Base-by-base conservation (phyloP, 2,329 filamentous ascomycete species). In the Penicillium oxalicum region DNA sequence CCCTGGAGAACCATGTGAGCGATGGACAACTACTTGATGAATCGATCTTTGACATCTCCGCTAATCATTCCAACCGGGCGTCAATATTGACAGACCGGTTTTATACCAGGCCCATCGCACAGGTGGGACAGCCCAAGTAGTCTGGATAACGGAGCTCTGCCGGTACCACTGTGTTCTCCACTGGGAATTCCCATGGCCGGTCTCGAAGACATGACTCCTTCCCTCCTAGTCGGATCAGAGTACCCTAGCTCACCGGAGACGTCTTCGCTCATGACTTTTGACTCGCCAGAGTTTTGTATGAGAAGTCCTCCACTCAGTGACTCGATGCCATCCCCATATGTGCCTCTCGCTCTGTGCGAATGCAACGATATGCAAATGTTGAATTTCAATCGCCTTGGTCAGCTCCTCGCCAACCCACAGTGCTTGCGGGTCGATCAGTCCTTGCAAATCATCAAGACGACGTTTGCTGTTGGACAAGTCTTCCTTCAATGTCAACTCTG, bases 391-490 rank as follows among this genome's bases (percentile, higher is more conserved):
- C 59, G 60, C n/a, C 51, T 69, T n/a, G 64, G 60, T 26, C 57
- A 61, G 33, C 55, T 68, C 6, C 59, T 58, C 5, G 49, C 51
- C 34, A 60, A 62, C 27, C 48, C 61, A 2, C 36, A 59, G 35
- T 56, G 57, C 11, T 55, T 62, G 8, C 60, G 64, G 13, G 61
- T 69, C 36, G 66, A 69, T 33, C 60, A 65, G 36, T 62, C 60
- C 36, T 58, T 69, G 33, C 63, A 68, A 35, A 50, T 53, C 2
- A 61, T 68, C 45, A 61, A 61, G 43, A 51, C 60, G 3, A 61
- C 65, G 7, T 59, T 69, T 27, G 57, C 55, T 4, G 57, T 59
- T 24, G 65, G 64, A 26, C 62, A 57, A 18, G 48, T 55, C 8
- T 67, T 66, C 42, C 43, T 68, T 12, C 61, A 60, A 38, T 69